Conservation (phyloP, 1,284 basidiomycete species). For the Jaminaea rosea region DNA sequence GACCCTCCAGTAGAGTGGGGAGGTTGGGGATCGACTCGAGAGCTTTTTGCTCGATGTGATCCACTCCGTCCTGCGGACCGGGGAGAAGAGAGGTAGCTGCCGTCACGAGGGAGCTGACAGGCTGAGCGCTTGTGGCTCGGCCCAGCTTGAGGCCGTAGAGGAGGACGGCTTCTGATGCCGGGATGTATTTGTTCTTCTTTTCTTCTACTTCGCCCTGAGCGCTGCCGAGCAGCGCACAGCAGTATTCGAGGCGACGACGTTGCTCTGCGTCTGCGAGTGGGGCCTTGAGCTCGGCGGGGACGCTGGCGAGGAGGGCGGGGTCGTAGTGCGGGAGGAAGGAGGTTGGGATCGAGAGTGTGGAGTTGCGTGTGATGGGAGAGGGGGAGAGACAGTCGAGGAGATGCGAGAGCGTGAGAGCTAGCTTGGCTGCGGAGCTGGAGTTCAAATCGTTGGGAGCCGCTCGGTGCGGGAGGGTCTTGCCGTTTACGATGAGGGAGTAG, state of each 20-base stretch:
- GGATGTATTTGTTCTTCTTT: conserved; percentile 29
- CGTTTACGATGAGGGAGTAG: too few species aligned
- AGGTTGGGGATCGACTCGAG: background rate
- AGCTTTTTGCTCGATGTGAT: too few species aligned
- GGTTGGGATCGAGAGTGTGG: too few species aligned
- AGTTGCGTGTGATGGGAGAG: background rate
- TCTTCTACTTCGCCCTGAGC: conserved; percentile 19
- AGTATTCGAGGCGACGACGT: conserved; percentile 24
- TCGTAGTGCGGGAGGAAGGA: background rate
- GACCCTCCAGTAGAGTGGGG: background rate
- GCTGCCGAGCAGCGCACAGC: conserved; percentile 22
- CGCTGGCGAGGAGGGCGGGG: background rate
- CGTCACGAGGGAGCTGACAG: too few species aligned
- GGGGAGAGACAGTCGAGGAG: background rate
- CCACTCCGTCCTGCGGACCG: too few species aligned
- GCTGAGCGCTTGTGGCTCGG: too few species aligned
- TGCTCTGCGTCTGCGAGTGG: conserved; percentile 13
- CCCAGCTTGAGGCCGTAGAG: conserved; percentile 35
- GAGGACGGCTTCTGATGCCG: conserved; percentile 33
- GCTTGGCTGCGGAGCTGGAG: background rate
- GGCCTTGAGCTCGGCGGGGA: conserved; percentile 5
- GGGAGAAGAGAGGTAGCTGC: too few species aligned
- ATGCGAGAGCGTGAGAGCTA: background rate
- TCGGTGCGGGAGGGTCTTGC: conserved; percentile 8
- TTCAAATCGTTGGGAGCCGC: background rate